Percentiles rank a stretch among this genome's conserved stretches.
Evolutionary conservation across 2,329 filamentous ascomycete genomes (phyloP).

Genomic region (Colletotrichum cuscutae): DNA sequence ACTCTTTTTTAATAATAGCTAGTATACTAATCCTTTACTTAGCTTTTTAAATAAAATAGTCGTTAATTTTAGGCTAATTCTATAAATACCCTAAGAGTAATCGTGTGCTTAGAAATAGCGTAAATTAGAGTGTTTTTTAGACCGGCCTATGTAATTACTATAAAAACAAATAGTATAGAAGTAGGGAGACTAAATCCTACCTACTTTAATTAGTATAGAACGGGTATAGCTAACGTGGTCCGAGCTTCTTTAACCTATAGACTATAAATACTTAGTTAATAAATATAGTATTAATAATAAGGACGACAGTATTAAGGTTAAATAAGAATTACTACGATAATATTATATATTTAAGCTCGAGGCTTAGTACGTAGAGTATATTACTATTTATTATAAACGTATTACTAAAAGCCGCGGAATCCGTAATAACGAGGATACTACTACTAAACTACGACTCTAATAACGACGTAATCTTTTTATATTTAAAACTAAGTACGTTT

Average conservation of each 20-base stretch:
- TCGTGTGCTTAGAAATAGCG: not conserved
- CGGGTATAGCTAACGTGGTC: not conserved
- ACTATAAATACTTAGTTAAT: not conserved
- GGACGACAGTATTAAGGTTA: not conserved
- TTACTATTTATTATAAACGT: not conserved
- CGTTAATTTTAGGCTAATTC: not conserved
- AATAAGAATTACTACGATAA: not conserved
- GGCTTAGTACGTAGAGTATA: not conserved
- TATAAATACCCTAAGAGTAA: not conserved
- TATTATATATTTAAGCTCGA: not conserved
- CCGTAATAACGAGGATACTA: accelerated
- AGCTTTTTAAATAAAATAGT: not conserved
- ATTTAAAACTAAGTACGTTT: not conserved
- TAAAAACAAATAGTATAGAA: not conserved
- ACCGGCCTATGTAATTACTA: not conserved
- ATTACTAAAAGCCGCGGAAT: not conserved
- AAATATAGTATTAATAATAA: not conserved
- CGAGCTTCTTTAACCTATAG: not conserved
- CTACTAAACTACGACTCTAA: accelerated
- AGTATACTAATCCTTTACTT: not conserved
- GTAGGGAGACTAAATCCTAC: not conserved
- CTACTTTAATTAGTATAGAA: not conserved
- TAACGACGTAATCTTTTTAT: not conserved
- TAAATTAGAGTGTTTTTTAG: not conserved
- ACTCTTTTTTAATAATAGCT: no score